phyloP scores from a whole-genome alignment of 306 rosid species.

The Fragaria vesca region DNA sequence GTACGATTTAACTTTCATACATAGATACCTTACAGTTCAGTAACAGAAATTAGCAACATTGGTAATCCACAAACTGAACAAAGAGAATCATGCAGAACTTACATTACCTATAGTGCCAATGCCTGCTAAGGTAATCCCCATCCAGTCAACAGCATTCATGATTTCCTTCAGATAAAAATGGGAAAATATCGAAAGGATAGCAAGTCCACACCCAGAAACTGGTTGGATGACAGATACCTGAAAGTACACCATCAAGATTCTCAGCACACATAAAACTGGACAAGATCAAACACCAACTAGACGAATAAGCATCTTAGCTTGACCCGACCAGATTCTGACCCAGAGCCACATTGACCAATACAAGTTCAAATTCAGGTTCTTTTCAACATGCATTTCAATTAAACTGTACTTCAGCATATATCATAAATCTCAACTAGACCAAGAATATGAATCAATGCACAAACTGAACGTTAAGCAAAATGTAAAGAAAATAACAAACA shows the following conservation, averaged over 20 bases:
- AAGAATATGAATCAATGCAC: background rate
- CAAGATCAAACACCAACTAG: background rate
- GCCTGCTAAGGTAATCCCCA: conserved; percentile 87
- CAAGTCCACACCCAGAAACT: conserved; percentile 95
- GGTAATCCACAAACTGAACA: background rate
- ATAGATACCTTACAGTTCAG: background rate
- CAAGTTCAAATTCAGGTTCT: background rate
- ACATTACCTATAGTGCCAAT: conserved; percentile 95
- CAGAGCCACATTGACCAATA: background rate
- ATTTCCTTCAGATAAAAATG: conserved; percentile 95
- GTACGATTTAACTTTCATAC: conserved; percentile 9
- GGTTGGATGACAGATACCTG: conserved; percentile 97
- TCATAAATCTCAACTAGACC: background rate
- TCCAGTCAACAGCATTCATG: conserved; percentile 93
- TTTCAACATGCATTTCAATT: background rate
- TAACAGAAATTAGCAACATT: background rate
- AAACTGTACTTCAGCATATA: background rate
- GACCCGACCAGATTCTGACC: background rate
- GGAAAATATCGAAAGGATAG: conserved; percentile 88
- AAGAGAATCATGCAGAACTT: conserved; percentile 40
- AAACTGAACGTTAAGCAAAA: background rate
- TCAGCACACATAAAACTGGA: conserved; percentile 8
- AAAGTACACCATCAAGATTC: conserved; percentile 26
- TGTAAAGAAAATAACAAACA: background rate
- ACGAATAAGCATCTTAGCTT: background rate